phyloP scores from a whole-genome alignment of 495 filamentous ascomycete genomes.

The Chaetomium cochliodes region DNA sequence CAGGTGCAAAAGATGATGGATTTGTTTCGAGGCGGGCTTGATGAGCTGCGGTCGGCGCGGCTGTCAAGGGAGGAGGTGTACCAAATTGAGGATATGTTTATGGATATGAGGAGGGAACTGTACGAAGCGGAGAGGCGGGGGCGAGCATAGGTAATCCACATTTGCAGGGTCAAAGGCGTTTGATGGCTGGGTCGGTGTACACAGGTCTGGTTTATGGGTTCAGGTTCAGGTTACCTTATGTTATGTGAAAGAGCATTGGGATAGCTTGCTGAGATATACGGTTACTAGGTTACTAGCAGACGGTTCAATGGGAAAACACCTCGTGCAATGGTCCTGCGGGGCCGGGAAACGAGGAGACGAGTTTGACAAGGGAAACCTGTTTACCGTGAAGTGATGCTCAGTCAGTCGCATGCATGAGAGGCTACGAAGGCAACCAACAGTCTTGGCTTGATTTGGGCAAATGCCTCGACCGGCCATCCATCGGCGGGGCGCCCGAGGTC shows the following conservation, averaged over 20 bases:
- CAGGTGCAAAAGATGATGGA: conserved; percentile 45
- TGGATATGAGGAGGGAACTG: conserved; percentile 63
- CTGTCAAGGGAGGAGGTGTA: conserved; percentile 54
- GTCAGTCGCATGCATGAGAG: too few species aligned
- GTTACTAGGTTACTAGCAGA: not conserved
- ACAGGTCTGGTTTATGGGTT: not conserved
- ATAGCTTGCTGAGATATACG: not conserved
- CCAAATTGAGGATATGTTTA: conserved; percentile 64
- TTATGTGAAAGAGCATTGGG: not conserved
- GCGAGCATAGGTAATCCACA: conserved; percentile 21
- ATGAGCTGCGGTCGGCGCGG: conserved; percentile 49
- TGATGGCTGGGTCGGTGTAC: not conserved
- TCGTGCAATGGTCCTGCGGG: not conserved
- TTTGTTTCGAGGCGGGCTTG: conserved; percentile 52
- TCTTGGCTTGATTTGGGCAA: too few species aligned
- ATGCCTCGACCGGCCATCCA: not conserved
- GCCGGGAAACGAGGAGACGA: not conserved
- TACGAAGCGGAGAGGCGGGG: conserved; percentile 60
- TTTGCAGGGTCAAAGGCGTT: conserved; percentile 17
- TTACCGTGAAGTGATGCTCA: not conserved
- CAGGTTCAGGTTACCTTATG: too few species aligned
- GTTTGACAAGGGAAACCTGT: not conserved
- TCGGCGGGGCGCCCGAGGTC: not conserved
- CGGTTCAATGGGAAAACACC: not conserved
- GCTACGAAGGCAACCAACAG: too few species aligned